Conservation (phyloP, 495 filamentous ascomycete species). For the Aspergillus ostianus region DNA sequence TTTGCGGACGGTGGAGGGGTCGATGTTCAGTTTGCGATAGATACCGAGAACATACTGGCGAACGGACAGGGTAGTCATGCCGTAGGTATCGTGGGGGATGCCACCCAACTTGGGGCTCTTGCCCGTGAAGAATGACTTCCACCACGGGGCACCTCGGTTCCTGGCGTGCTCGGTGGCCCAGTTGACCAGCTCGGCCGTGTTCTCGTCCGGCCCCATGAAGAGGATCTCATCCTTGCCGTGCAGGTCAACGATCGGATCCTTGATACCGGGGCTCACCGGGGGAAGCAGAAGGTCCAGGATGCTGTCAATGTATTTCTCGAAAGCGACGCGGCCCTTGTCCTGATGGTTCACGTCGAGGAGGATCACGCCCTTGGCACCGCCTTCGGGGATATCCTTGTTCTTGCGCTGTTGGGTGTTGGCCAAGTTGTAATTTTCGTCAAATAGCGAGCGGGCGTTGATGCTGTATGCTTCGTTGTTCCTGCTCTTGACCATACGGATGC, state of each 20-base stretch:
- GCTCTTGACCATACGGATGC: conserved; percentile 98
- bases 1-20: conserved; percentile 79
- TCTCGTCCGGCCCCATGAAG: conserved; percentile 98
- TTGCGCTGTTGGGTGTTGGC: conserved; percentile 99
- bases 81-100: conserved; percentile 93
- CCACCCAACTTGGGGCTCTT: conserved; percentile 95
- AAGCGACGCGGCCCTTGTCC: conserved; percentile 85
- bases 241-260: conserved; percentile 95
- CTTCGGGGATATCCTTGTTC: conserved; percentile 99
- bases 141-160: conserved; percentile 87
- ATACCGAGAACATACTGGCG: conserved; percentile 95
- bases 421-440: conserved; percentile 98
- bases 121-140: conserved; percentile 99
- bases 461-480: conserved; percentile 90
- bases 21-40: conserved; percentile 89
- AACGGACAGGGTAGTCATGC: conserved; percentile 97
- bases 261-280: conserved; percentile 90
- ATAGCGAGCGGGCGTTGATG: conserved; percentile 93
- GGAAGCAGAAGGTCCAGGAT: conserved; percentile 92
- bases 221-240: conserved; percentile 93
- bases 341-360: conserved; percentile 91
- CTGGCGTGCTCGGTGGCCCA: conserved; percentile 97
- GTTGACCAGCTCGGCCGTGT: conserved; percentile 93
- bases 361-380: conserved; percentile 96
- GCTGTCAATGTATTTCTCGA: conserved; percentile 99